A percentile compares a stretch with the other conserved stretches of the same genome.
phyloP scores from a whole-genome alignment of 1,139 yeast genomes.

The Hanseniaspora uvarum region DNA sequence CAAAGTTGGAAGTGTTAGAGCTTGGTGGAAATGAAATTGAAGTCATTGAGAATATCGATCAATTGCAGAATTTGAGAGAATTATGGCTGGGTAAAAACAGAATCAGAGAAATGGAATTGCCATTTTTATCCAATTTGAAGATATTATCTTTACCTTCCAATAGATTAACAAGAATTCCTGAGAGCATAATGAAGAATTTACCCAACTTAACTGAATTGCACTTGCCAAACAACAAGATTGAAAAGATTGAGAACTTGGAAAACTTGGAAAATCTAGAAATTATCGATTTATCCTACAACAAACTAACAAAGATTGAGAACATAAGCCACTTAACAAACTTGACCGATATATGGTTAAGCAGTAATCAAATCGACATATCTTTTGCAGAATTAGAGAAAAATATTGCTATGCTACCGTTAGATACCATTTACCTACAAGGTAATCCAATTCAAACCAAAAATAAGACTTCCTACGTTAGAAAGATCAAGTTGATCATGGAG shows the following conservation, averaged over 20 bases:
- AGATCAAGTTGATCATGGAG: slow-evolving; percentile 54
- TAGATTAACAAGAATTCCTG: slow-evolving; percentile 67
- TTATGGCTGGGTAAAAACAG: slow-evolving; percentile 91
- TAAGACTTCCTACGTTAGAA: slow-evolving; percentile 75
- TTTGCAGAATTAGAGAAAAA: slow-evolving; percentile 62
- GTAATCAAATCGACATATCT: slow-evolving; percentile 50
- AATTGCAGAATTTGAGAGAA: slow-evolving; percentile 54
- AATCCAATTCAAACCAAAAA: slow-evolving; percentile 72
- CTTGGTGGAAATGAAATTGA: slow-evolving; percentile 82
- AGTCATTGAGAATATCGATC: slow-evolving; percentile 36
- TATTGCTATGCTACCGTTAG: slow-evolving; percentile 56
- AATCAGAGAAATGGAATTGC: slow-evolving; percentile 53
- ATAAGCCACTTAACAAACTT: slow-evolving; percentile 54
- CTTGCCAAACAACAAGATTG: slow-evolving; percentile 74
- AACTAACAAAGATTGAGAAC: slow-evolving; percentile 50
- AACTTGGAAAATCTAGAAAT: slow-evolving; percentile 57
- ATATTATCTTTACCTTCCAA: slow-evolving; percentile 86
- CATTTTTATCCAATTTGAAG: slow-evolving; percentile 50
- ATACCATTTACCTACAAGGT: slow-evolving; percentile 91
- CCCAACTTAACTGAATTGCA: slow-evolving; percentile 73
- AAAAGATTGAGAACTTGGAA: slow-evolving; percentile 68
- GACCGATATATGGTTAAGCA: slow-evolving; percentile 91
- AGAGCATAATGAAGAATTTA: slow-evolving; percentile 49
- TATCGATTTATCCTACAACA: slow-evolving; percentile 73
- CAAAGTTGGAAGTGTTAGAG: slow-evolving; percentile 60